phyloP scores from a whole-genome alignment of 495 filamentous ascomycete species.

The Xylaria curta region DNA sequence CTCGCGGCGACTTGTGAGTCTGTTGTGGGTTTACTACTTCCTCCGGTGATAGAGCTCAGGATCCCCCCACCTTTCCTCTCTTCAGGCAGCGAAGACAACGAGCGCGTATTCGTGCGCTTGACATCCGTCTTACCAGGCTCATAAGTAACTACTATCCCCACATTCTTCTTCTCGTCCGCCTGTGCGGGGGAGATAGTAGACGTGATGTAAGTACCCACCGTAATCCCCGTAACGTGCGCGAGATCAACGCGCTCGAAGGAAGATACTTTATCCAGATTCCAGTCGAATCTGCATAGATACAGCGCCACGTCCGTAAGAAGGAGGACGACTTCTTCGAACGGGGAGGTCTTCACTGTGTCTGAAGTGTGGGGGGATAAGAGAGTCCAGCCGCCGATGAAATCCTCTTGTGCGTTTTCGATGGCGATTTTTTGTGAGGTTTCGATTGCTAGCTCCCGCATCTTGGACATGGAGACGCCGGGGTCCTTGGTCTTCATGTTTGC shows the following conservation, averaged over 20 bases:
- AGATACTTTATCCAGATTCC: conserved; percentile 88
- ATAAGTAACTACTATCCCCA: conserved; percentile 83
- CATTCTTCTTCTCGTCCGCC: conserved; percentile 76
- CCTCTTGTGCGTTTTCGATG: conserved; percentile 80
- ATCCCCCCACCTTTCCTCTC: conserved; percentile 34
- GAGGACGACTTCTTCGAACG: conserved; percentile 84
- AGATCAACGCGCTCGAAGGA: conserved; percentile 89
- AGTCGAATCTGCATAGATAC: conserved; percentile 90
- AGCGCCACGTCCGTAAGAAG: conserved; percentile 84
- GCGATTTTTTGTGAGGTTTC: conserved; percentile 84
- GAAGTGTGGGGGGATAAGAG: conserved; percentile 62
- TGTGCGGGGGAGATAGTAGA: conserved; percentile 78
- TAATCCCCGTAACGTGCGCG: conserved; percentile 69
- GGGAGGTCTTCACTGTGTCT: conserved; percentile 70
- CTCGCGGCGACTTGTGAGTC: conserved; percentile 8
- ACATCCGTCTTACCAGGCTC: conserved; percentile 68
- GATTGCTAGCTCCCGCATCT: conserved; percentile 85
- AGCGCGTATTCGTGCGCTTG: conserved; percentile 81
- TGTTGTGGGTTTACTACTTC: conserved; percentile 22
- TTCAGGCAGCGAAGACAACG: conserved; percentile 65
- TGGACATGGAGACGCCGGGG: conserved; percentile 81
- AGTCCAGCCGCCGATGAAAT: conserved; percentile 85
- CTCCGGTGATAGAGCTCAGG: conserved; percentile 34
- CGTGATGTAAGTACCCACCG: conserved; percentile 86
- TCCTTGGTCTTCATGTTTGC: conserved; percentile 85